These are phyloP conservation scores for Volvox carteri DNA, from an alignment of 163 green algal genomes.

Conservation along the genomic window DNA sequence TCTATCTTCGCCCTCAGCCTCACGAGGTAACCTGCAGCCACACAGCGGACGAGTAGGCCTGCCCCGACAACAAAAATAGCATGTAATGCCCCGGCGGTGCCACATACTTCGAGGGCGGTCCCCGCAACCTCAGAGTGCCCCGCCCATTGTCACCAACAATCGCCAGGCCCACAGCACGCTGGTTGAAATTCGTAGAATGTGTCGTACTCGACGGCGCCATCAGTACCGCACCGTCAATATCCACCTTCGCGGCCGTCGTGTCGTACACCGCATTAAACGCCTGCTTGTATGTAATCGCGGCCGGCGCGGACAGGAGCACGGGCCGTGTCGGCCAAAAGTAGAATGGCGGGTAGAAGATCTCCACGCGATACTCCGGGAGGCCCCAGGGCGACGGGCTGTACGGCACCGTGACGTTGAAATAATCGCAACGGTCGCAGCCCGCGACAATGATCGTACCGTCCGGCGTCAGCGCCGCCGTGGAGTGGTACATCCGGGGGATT, in stretches of 20 bases:
- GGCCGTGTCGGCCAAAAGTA: slow-evolving; percentile 38
- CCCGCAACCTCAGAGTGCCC: slow-evolving; percentile 13
- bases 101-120: slow-evolving; percentile 51
- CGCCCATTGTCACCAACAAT: slow-evolving; percentile 22
- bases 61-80: slow-evolving; percentile 61
- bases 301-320: slow-evolving; percentile 5
- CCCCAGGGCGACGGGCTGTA: slow-evolving; percentile 45
- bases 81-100: slow-evolving; percentile 56
- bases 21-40: slow-evolving; percentile 51
- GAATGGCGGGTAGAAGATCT: slow-evolving; percentile 52
- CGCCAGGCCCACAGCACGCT: slow-evolving; percentile 57
- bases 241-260: neutral
- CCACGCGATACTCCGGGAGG: slow-evolving; percentile 60
- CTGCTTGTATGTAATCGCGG: neutral
- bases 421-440: slow-evolving; percentile 56
- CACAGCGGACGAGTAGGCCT: slow-evolving; percentile 52
- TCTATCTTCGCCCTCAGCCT: too few relatives aligned
- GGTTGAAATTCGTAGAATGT: slow-evolving; percentile 66
- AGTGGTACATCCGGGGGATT: slow-evolving; percentile 64
- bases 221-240: slow-evolving; percentile 52
- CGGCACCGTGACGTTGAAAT: slow-evolving; percentile 46
- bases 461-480: slow-evolving; percentile 47
- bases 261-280: slow-evolving; percentile 10
- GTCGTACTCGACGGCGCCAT: slow-evolving; percentile 61
- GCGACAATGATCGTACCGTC: slow-evolving; percentile 53